Evolutionary conservation across 1,284 basidiomycete species (phyloP), one percentile per base, ranked within the genome.

Genomic region (Amylostereum chailletii): DNA sequence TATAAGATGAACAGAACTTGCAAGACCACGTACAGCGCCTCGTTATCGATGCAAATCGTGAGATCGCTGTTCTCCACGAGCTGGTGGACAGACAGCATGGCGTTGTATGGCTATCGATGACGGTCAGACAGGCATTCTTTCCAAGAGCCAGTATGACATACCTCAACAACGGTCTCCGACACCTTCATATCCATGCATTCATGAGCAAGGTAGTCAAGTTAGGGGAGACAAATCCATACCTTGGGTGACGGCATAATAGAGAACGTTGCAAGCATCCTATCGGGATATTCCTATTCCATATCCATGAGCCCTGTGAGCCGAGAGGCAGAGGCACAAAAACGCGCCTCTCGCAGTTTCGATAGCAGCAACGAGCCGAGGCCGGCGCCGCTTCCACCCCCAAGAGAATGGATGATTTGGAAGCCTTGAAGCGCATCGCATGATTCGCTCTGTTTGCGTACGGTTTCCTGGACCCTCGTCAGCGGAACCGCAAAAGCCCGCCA

Each of bases 101-200:
- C 83, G 64, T 97, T 97, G 69, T 97, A 96, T 0, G 89, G 89
- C 81, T 86, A 52, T 3, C 34, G 9, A 45, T n/a, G 11, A 26
- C 41, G 32, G 53, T 48, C 31, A 47, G 1, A 36, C 19, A 40
- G n/a, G n/a, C 29, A 40, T 48, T 47, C 34, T n/a, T 34, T 31
- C 1, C 43, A n/a, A 39, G 29, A 43, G n/a, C 4, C 46, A 42
- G 27, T 50, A 38, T 11, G 38, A 54, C 65, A 52, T 57, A 82
- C 82, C 71, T 97, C 94, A 36, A 97, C 92, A 49, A 97, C 85
- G 1, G 94, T 97, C 67, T 97, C 94, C 1, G 93, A 95, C 4
- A 96, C 91, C 78, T 86, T 57, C 42, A 33, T 26, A 19, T 19
- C 19, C 19, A 19, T 19, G 19, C 19, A 19, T 19, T 19, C 19